A percentile compares a stretch with the other conserved stretches of the same genome.
Conservation (phyloP, 139 green algal genomes). For the Auxenochlorella pyrenoidosa region DNA sequence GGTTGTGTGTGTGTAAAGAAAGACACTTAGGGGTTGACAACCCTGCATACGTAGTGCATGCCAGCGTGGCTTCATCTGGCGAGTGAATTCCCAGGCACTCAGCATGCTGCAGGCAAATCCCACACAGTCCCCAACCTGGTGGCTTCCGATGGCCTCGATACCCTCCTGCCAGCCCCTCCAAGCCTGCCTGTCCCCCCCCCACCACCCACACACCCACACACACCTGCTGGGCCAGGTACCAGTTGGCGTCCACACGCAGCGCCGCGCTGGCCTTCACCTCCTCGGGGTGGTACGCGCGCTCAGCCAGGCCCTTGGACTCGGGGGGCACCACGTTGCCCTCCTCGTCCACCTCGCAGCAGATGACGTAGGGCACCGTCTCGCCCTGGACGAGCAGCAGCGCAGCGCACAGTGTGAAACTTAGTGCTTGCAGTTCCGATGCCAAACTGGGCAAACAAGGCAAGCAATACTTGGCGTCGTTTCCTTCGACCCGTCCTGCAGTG, state of each 20-base stretch:
- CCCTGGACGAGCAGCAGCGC: conserved; percentile 52
- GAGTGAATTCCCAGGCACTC: too few relatives aligned
- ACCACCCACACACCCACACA: not conserved
- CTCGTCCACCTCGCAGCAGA: conserved; percentile 74
- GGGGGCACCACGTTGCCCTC: conserved; percentile 23
- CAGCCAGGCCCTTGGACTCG: conserved; percentile 74
- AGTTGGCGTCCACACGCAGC: conserved; percentile 85
- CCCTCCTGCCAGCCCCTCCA: too few relatives aligned
- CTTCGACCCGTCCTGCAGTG: too few relatives aligned
- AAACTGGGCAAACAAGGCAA: not conserved
- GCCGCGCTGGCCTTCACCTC: conserved; percentile 75
- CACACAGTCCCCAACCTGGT: not conserved
- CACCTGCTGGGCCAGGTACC: conserved; percentile 87
- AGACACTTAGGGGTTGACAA: not conserved
- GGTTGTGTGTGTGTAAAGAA: not conserved
- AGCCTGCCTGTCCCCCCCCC: not conserved
- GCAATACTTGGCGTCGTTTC: too few relatives aligned
- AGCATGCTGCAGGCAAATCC: too few relatives aligned
- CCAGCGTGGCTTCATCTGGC: too few relatives aligned
- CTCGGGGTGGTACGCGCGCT: conserved; percentile 92
- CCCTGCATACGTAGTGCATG: too few relatives aligned
- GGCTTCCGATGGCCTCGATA: too few relatives aligned
- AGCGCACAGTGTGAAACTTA: not conserved
- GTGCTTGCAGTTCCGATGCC: too few relatives aligned
- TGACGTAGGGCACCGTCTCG: conserved; percentile 97